Percentiles rank a stretch among this genome's conserved stretches.
These are phyloP conservation scores for Aspergillus persii DNA, from an alignment of 2,329 filamentous ascomycete genomes.

Conservation along the genomic window DNA sequence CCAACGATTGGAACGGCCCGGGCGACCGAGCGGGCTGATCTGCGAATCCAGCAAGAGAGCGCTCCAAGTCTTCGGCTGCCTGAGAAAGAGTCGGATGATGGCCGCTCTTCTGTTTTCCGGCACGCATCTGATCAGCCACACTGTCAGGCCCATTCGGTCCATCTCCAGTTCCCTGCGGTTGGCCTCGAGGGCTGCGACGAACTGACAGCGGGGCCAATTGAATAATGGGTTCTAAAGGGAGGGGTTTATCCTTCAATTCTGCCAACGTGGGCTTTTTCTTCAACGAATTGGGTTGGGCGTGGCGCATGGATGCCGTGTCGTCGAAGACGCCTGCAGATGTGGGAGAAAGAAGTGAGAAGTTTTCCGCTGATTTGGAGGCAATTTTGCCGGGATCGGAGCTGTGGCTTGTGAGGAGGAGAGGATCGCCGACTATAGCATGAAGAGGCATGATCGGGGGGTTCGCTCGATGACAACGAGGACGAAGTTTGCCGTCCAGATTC, in stretches of 20 bases:
- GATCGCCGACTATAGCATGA: conserved; percentile 38
- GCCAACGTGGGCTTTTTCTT: conserved; percentile 22
- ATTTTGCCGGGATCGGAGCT: conserved; percentile 23
- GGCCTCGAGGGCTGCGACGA: conserved; percentile 14
- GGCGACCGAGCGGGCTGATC: conserved; percentile 7
- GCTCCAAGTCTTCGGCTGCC: conserved; percentile 38
- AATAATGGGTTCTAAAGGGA: conserved; percentile 38
- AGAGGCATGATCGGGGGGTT: conserved; percentile 28
- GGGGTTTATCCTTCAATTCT: conserved; percentile 39
- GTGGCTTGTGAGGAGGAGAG: conserved; percentile 36
- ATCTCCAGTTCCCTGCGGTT: conserved; percentile 5
- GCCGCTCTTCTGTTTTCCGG: conserved; percentile 8
- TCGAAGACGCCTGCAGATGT: conserved; percentile 35
- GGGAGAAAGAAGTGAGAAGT: conserved; percentile 27
- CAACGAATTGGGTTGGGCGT: conserved; percentile 13
- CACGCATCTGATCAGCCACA: conserved; percentile 1
- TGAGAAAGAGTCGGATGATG: conserved; percentile 28
- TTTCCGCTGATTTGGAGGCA: conserved; percentile 18
- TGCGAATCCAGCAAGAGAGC: conserved; percentile 24
- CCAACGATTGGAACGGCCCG: conserved; percentile 19
- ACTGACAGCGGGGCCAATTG: conserved; percentile 28
- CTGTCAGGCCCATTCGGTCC: neutral
- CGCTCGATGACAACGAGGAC: conserved; percentile 26
- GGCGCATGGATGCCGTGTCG: conserved; percentile 18
- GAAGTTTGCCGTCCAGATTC: neutral